Evolutionary conservation across 140 eudicot genomes (phyloP).

Genomic region (Bidens hawaiensis): DNA sequence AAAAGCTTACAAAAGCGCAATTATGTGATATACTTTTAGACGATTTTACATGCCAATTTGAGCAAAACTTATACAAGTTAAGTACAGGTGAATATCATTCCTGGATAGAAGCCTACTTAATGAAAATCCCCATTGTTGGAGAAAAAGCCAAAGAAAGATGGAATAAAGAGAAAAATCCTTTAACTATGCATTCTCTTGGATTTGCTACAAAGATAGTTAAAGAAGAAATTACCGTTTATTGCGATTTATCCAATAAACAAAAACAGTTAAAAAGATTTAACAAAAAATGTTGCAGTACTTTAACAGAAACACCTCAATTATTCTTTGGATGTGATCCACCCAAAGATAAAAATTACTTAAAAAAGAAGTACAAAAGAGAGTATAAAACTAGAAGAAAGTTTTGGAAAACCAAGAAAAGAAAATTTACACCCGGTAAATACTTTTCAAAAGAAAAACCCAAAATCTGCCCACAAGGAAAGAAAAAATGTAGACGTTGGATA

Average conservation of each 20-base stretch:
- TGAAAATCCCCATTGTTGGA: not conserved
- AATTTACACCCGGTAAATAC: too few relatives aligned
- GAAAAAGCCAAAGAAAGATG: not conserved
- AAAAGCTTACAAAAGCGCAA: not conserved
- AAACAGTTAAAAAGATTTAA: not conserved
- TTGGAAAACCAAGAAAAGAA: too few relatives aligned
- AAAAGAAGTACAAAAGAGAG: not conserved
- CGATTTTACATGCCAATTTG: not conserved
- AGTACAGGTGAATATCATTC: not conserved
- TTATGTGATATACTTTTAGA: not conserved
- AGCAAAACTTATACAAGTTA: not conserved
- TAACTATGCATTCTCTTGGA: not conserved
- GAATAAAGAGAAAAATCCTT: not conserved
- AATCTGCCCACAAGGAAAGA: too few relatives aligned
- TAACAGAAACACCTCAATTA: too few relatives aligned
- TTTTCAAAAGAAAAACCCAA: too few relatives aligned
- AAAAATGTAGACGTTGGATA: too few relatives aligned
- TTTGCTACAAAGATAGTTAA: not conserved
- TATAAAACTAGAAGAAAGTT: not conserved
- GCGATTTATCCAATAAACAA: not conserved
- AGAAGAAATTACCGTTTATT: not conserved
- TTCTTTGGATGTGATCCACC: too few relatives aligned
- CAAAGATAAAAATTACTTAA: not conserved
- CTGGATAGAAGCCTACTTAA: too few relatives aligned
- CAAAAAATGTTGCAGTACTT: too few relatives aligned